Conservation (phyloP, 306 rosid species). For the Phaseolus lunatus region DNA sequence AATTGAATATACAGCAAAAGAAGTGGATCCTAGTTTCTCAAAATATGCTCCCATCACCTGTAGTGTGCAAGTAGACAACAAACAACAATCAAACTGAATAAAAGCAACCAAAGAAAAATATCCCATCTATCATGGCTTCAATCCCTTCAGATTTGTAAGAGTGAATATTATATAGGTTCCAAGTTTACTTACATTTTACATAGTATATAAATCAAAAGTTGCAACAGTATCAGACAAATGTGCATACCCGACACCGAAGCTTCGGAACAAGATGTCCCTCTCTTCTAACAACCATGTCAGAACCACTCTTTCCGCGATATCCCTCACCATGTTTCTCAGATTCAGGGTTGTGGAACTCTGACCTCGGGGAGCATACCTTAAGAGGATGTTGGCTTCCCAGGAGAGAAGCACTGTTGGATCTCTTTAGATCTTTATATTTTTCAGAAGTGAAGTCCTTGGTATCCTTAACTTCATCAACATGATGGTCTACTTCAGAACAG, state of each 20-base stretch:
- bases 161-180: background rate
- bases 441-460: conserved; percentile 36
- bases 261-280: conserved; percentile 75
- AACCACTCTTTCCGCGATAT: conserved; percentile 53
- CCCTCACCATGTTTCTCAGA: conserved; percentile 60
- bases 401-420: conserved; percentile 76
- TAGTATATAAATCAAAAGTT: conserved; percentile 18
- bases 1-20: conserved; percentile 97
- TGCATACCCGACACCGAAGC: conserved; percentile 89
- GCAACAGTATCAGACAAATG: conserved; percentile 30
- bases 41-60: conserved; percentile 99
- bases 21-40: conserved; percentile 92
- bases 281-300: conserved; percentile 54
- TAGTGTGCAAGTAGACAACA: conserved; percentile 36
- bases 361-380: conserved; percentile 58
- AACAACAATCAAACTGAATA: conserved; percentile 34
- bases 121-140: conserved; percentile 14
- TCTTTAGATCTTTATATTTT: conserved; percentile 59
- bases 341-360: conserved; percentile 65
- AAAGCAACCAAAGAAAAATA: conserved; percentile 4
- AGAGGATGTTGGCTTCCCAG: conserved; percentile 56
- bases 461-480: conserved; percentile 56
- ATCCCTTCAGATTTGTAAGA: conserved; percentile 15
- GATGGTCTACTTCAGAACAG: conserved; percentile 40
- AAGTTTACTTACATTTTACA: background rate